These are phyloP conservation scores for Fagopyrum homotropicum DNA, from an alignment of 148 eudicot genomes.

Conservation along the genomic window DNA sequence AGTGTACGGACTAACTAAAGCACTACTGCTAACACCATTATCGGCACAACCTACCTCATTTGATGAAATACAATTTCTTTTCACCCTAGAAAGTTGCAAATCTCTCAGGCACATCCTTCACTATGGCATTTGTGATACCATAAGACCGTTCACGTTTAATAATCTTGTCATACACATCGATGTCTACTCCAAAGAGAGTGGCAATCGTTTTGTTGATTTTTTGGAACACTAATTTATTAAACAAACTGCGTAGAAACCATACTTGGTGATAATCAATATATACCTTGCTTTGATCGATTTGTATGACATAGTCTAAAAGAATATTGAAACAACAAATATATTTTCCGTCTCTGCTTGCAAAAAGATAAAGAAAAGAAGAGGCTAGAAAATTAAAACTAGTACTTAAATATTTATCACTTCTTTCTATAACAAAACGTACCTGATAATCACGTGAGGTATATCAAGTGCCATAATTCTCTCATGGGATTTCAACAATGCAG, in stretches of 20 bases:
- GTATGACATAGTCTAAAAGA: conserved; percentile 98
- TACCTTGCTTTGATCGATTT: conserved; percentile 85
- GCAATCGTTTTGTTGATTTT: not conserved
- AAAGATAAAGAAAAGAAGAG: not conserved
- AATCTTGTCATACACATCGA: too few relatives aligned
- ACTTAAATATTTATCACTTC: not conserved
- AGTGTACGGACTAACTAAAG: too few relatives aligned
- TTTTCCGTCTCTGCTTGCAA: conserved; percentile 93
- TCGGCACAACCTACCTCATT: too few relatives aligned
- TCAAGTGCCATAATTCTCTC: conserved; percentile 99
- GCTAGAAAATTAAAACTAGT: not conserved
- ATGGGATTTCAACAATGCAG: conserved; percentile 90
- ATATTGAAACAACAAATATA: conserved; percentile 91
- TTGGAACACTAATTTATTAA: not conserved
- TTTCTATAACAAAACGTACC: conserved; percentile 33
- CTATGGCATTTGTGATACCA: too few relatives aligned
- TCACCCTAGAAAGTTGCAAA: too few relatives aligned
- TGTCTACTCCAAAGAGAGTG: too few relatives aligned
- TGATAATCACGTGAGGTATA: conserved; percentile 99
- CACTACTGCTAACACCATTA: too few relatives aligned
- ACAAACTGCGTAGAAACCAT: not conserved
- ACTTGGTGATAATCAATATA: conserved; percentile 97
- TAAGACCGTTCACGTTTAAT: too few relatives aligned
- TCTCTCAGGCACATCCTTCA: too few relatives aligned
- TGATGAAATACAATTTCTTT: too few relatives aligned